A percentile compares a stretch with the other conserved stretches of the same genome.
Conservation (phyloP, 2,329 filamentous ascomycete species). For the Epichloe baconii region DNA sequence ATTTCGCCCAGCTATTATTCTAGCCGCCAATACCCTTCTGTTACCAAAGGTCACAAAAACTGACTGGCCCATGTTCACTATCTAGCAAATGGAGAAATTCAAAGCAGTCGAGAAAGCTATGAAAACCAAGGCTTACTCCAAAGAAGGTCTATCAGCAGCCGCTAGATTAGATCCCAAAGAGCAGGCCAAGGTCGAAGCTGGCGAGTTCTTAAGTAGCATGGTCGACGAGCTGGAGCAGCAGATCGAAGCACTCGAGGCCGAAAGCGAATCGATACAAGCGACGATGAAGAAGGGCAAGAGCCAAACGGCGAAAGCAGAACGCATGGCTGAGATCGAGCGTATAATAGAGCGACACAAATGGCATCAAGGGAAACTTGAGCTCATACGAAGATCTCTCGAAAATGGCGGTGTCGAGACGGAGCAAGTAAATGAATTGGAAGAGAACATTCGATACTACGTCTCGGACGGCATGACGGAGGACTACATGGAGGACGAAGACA, state of each 20-base stretch:
- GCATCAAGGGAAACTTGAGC: conserved; percentile 86
- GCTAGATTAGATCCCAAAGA: conserved; percentile 95
- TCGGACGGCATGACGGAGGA: conserved; percentile 79
- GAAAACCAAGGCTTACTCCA: conserved; percentile 99
- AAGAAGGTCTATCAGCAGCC: conserved; percentile 86
- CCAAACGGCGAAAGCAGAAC: conserved; percentile 68
- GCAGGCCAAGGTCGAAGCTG: conserved; percentile 79
- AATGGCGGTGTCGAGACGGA: conserved; percentile 84
- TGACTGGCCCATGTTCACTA: background rate
- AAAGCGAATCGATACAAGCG: conserved; percentile 73
- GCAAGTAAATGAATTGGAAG: conserved; percentile 77
- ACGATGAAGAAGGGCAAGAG: conserved; percentile 94
- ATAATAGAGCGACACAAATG: conserved; percentile 89
- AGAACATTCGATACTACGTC: conserved; percentile 91
- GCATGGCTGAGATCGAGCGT: conserved; percentile 73
- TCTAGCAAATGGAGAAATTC: conserved; percentile 97
- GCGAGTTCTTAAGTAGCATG: conserved; percentile 74
- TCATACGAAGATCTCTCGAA: conserved; percentile 78
- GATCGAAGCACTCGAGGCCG: conserved; percentile 84
- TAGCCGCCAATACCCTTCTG: too few species aligned
- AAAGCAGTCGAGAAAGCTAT: conserved; percentile 99
- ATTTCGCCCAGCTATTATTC: too few species aligned
- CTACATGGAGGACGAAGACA: conserved; percentile 83
- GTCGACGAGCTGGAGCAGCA: conserved; percentile 90
- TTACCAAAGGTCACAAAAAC: background rate